Percentiles rank a stretch among this genome's conserved stretches.
phyloP scores from a whole-genome alignment of 495 filamentous ascomycete species.

The Penicillium roqueforti region DNA sequence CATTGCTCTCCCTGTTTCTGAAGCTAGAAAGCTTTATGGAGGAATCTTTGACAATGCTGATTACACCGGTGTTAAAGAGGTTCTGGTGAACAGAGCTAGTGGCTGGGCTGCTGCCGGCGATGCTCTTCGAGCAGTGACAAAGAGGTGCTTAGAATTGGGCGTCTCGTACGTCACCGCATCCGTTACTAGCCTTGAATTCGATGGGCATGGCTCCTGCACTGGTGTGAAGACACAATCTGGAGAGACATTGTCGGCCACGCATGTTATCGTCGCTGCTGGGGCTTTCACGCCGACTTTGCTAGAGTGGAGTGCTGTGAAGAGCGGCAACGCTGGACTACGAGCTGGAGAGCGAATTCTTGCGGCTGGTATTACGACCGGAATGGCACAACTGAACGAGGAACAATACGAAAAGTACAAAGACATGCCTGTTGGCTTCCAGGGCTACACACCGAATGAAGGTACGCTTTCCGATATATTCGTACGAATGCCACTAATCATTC shows the following conservation, averaged over 20 bases:
- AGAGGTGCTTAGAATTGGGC: constrained; percentile 45
- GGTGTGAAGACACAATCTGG: constrained; percentile 47
- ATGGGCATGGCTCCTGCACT: constrained; percentile 35
- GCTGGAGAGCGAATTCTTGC: constrained; percentile 51
- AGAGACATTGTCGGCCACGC: constrained; percentile 35
- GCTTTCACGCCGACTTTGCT: constrained; percentile 57
- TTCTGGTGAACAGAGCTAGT: constrained; percentile 49
- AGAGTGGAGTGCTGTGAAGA: constrained; percentile 47
- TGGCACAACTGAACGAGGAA: constrained; percentile 31
- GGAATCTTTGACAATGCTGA: constrained; percentile 52
- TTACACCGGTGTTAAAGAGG: constrained; percentile 47
- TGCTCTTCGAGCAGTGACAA: constrained; percentile 43
- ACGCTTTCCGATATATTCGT: constrained; percentile 2
- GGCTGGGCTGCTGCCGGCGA: constrained; percentile 61
- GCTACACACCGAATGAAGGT: constrained; percentile 33
- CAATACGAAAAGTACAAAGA: constrained; percentile 29
- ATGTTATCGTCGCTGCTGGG: constrained; percentile 53
- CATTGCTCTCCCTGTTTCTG: constrained; percentile 36
- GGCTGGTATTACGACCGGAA: constrained; percentile 51
- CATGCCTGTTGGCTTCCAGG: constrained; percentile 38
- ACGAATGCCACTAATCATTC: constrained; percentile 8
- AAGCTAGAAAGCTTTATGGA: constrained; percentile 42
- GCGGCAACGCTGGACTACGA: constrained; percentile 39
- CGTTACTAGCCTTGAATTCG: constrained; percentile 42
- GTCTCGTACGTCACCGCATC: constrained; percentile 50